Percentiles rank a stretch among this genome's conserved stretches.
Evolutionary conservation across 108 stramenopile species (phyloP).

Genomic region (Epithemia pelagica): DNA sequence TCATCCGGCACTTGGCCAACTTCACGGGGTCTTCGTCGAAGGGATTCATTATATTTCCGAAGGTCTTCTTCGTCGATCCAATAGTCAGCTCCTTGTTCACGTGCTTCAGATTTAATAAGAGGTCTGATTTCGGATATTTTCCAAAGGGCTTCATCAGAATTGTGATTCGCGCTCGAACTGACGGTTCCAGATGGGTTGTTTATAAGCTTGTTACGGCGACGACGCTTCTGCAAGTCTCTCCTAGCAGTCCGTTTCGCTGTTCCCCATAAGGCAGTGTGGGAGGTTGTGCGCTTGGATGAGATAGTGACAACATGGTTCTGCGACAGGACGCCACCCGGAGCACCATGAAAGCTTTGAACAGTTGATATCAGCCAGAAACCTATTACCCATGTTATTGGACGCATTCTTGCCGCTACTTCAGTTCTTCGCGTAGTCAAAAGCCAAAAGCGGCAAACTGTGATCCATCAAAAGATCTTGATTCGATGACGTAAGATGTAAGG

Average conservation of each 20-base stretch:
- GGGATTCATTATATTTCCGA: conserved; percentile 34
- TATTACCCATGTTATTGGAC: too few relatives aligned
- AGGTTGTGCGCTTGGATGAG: too few relatives aligned
- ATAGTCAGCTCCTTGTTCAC: conserved; percentile 74
- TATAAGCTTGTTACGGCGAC: background rate
- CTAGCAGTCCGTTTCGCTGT: background rate
- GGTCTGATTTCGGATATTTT: conserved; percentile 56
- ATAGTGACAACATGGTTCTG: too few relatives aligned
- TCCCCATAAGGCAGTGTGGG: background rate
- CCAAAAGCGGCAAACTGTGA: too few relatives aligned
- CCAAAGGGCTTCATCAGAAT: conserved; percentile 24
- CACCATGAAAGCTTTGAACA: too few relatives aligned
- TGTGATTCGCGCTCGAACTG: conserved; percentile 3
- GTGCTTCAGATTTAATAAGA: conserved; percentile 36
- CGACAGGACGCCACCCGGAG: too few relatives aligned
- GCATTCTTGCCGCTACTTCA: too few relatives aligned
- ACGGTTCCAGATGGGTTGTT: background rate
- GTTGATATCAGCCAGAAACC: too few relatives aligned
- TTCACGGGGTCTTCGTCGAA: conserved; percentile 36
- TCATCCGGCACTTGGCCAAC: conserved; percentile 59
- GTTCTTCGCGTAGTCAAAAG: too few relatives aligned
- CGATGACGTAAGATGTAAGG: too few relatives aligned
- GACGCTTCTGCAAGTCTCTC: conserved; percentile 4
- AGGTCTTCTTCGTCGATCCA: conserved; percentile 79
- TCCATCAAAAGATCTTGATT: too few relatives aligned